phyloP scores from a whole-genome alignment of 768 basidiomycete species.

The Amanita thiersii region DNA sequence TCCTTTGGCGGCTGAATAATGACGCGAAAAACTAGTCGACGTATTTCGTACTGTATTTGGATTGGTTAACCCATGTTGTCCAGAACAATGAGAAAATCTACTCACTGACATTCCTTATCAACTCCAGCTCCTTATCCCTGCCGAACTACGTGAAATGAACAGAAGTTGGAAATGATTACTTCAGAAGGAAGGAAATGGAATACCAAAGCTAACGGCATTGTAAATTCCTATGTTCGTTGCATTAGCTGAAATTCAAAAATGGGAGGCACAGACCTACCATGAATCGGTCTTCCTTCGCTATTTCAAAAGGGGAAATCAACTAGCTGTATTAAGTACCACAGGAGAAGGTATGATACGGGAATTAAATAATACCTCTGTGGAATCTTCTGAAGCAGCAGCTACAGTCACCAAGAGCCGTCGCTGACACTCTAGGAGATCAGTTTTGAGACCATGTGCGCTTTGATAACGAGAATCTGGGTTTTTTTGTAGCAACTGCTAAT shows the following conservation, averaged over 20 bases:
- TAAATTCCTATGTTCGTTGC: slow-evolving; percentile 44
- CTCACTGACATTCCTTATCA: slow-evolving; percentile 59
- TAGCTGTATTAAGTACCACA: slow-evolving; percentile 17
- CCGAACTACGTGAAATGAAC: slow-evolving; percentile 40
- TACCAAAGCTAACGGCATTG: slow-evolving; percentile 60
- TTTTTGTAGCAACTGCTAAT: slow-evolving; percentile 51
- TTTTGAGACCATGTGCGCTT: slow-evolving; percentile 61
- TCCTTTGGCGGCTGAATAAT: slow-evolving; percentile 36
- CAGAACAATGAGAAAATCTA: slow-evolving; percentile 12
- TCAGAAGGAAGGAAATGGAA: slow-evolving; percentile 9
- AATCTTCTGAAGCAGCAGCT: slow-evolving; percentile 46
- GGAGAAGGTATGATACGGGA: background rate
- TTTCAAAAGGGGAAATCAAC: slow-evolving; percentile 65
- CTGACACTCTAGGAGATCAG: slow-evolving; percentile 64
- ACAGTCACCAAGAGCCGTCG: slow-evolving; percentile 52
- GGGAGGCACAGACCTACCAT: slow-evolving; percentile 32
- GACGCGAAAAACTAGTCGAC: slow-evolving; percentile 54
- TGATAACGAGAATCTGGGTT: slow-evolving; percentile 64
- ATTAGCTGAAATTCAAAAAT: background rate
- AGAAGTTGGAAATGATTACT: background rate
- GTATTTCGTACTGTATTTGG: slow-evolving; percentile 30
- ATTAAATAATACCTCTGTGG: slow-evolving; percentile 37
- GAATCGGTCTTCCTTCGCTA: slow-evolving; percentile 56
- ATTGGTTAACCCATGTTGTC: background rate
- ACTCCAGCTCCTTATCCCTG: slow-evolving; percentile 62